Evolutionary conservation across 306 rosid genomes (phyloP), one percentile per base, ranked within the genome.

Genomic region (Medicago lupulina): DNA sequence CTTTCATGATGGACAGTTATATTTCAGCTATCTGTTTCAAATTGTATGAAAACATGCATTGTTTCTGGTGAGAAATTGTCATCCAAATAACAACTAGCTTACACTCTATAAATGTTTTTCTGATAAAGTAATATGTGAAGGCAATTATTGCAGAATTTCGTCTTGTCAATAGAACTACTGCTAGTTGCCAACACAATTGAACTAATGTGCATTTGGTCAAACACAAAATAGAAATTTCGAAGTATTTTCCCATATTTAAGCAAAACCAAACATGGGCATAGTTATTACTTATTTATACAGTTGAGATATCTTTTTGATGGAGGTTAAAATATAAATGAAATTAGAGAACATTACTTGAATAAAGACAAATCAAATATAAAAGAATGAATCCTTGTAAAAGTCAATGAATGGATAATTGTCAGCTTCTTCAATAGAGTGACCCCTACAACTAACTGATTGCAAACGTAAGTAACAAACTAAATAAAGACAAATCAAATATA

Each of bases 401-500:
- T 28, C 63, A 17, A 70, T 25, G 67, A 44, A 66, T 15, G 53
- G 31, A 50, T 73, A 83, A 19, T 67, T 16, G 25, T 60, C 40
- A 2, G 53, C 36, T 41, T 55, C 55, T 12, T 63, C 53, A 71
- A 38, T 19, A 28, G 31, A 58, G 61, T 67, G 57, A 14, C 17
- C 9, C 6, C 41, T 15, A n/a, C n/a, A 38, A 70, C 1, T 18
- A 38, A 62, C 1, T 14, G 34, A 19, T 63, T 28, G 54, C 38
- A 19, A 67, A 68, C 16, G n/a, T 57, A 23, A 67, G 16, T 67
- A 39, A 59, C 67, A 66, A 21, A 49, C 44, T 23, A 23, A 9
- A 43, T 28, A 28, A 54, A 34, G 21, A 67, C 9, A 80, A n/a
- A 31, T 6, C 19, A 59, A 47, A 21, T n/a, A 41, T 70, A 38